These are phyloP conservation scores for Penicillium ochrochloron DNA, from an alignment of 495 filamentous ascomycete species.

Conservation along the genomic window DNA sequence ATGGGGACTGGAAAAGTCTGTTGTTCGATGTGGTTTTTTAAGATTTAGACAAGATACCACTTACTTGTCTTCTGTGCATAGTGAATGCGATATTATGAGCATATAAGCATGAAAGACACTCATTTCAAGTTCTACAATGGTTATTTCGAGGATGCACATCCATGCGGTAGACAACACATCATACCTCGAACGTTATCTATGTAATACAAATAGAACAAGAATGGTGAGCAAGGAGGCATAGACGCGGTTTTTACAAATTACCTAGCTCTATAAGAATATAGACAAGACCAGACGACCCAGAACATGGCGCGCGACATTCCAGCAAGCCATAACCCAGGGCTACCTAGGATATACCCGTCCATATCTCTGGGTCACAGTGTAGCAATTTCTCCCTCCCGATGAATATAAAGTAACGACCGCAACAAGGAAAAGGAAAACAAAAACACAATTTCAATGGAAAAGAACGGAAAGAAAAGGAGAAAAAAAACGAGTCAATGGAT, in stretches of 20 bases:
- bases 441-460: neutral
- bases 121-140: neutral
- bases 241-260: neutral
- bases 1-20: constrained; percentile 17
- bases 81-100: constrained; percentile 10
- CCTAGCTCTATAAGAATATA: neutral
- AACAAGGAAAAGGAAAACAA: neutral
- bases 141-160: too few species aligned
- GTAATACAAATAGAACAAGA: neutral
- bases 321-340: neutral
- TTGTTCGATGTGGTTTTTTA: constrained; percentile 8
- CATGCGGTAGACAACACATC: neutral
- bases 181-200: neutral
- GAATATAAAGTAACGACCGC: neutral
- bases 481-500: constrained; percentile 32
- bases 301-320: neutral
- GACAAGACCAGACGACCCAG: neutral
- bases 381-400: neutral
- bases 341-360: neutral
- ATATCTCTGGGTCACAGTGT: neutral
- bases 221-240: neutral
- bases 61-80: constrained; percentile 23
- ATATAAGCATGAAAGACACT: neutral
- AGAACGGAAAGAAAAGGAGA: constrained; percentile 15
- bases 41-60: constrained; percentile 28